phyloP scores from a whole-genome alignment of 805 yeast species.

The Nematodospora valgi region DNA sequence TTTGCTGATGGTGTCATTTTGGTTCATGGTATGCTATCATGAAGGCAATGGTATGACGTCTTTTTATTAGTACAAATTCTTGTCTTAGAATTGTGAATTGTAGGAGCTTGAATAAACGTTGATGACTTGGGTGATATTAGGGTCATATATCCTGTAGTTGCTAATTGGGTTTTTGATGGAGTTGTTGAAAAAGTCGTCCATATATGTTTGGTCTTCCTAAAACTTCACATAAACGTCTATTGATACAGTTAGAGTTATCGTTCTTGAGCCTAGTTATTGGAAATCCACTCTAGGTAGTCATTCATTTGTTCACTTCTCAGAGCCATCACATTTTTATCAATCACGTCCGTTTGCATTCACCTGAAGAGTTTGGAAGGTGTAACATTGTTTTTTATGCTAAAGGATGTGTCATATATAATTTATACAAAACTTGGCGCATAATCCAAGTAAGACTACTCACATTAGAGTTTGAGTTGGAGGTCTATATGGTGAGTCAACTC shows the following conservation, averaged over 20 bases:
- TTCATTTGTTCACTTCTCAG: constrained; percentile 51
- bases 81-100: constrained; percentile 45
- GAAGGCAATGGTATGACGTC: constrained; percentile 46
- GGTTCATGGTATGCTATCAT: constrained; percentile 41
- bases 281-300: constrained; percentile 57
- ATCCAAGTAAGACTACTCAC: constrained; percentile 14
- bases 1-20: constrained; percentile 37
- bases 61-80: constrained; percentile 56
- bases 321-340: constrained; percentile 50
- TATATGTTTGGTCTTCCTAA: constrained; percentile 56
- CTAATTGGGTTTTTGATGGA: constrained; percentile 71
- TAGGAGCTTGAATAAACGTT: constrained; percentile 49
- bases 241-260: constrained; percentile 46
- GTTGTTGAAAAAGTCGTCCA: constrained; percentile 53
- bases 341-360: constrained; percentile 72
- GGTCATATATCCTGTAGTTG: constrained; percentile 48
- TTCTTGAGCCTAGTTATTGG: constrained; percentile 55
- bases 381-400: constrained; percentile 27
- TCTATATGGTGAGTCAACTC: constrained; percentile 31
- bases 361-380: too few species aligned
- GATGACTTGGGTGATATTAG: constrained; percentile 31
- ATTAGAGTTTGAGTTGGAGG: constrained; percentile 36
- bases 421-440: constrained; percentile 17
- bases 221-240: constrained; percentile 41
- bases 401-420: constrained; percentile 24